These are phyloP conservation scores for Aspergillus panamensis DNA, from an alignment of 495 filamentous ascomycete genomes.

Conservation along the genomic window DNA sequence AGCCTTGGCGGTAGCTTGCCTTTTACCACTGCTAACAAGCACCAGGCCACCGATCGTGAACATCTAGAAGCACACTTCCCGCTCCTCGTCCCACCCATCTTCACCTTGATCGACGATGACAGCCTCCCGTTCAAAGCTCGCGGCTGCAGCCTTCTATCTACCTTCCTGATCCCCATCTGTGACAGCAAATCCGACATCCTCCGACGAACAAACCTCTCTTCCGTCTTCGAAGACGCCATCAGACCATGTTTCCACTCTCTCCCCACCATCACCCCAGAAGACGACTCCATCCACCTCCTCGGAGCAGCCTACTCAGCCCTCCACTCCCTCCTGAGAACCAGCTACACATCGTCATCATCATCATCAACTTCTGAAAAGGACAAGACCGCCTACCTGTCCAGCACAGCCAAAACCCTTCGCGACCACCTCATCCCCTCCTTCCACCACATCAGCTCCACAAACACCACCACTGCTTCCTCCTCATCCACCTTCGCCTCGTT, in stretches of 20 bases:
- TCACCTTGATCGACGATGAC: constrained; percentile 74
- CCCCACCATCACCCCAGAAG: constrained; percentile 72
- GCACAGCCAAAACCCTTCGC: constrained; percentile 33
- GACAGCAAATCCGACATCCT: constrained; percentile 52
- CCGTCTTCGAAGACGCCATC: constrained; percentile 76
- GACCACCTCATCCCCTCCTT: constrained; percentile 46
- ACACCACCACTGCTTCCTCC: constrained; percentile 19
- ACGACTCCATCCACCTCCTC: constrained; percentile 64
- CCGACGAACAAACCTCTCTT: constrained; percentile 65
- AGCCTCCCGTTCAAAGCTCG: constrained; percentile 50
- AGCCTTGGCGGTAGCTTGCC: background rate
- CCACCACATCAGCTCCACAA: constrained; percentile 47
- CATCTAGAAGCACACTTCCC: constrained; percentile 61
- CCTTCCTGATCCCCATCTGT: constrained; percentile 58
- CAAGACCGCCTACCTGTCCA: constrained; percentile 20
- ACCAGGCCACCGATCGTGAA: constrained; percentile 25
- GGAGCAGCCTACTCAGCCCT: constrained; percentile 64
- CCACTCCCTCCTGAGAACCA: constrained; percentile 51
- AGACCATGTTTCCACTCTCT: constrained; percentile 69
- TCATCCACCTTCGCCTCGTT: constrained; percentile 50
- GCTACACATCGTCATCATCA: constrained; percentile 20
- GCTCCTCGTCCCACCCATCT: constrained; percentile 77
- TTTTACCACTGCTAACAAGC: background rate
- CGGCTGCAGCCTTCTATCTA: constrained; percentile 57
- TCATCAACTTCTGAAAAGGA: constrained; percentile 10